Evolutionary conservation across 768 basidiomycete species (phyloP).

Genomic region (Termitomyces sp.): DNA sequence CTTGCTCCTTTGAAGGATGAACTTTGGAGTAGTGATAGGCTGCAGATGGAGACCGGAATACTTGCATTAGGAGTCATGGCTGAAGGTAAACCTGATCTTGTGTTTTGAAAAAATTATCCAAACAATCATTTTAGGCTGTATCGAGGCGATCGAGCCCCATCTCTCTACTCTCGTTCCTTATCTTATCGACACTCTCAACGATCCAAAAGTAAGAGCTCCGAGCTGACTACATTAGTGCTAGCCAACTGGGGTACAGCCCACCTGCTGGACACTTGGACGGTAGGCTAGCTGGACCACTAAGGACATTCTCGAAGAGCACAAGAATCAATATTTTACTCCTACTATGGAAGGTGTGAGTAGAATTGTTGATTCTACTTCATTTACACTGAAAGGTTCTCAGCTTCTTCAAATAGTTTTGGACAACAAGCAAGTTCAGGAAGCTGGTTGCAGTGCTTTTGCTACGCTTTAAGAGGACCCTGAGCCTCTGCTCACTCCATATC

Average conservation of each 20-base stretch:
- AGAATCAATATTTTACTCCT: conserved; percentile 88
- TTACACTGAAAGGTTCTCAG: conserved; percentile 37
- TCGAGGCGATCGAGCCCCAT: conserved; percentile 93
- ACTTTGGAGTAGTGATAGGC: conserved; percentile 90
- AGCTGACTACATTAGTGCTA: conserved; percentile 7
- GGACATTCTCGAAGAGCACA: conserved; percentile 80
- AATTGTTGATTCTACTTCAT: conserved; percentile 4
- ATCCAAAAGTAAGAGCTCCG: conserved; percentile 70
- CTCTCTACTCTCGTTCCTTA: conserved; percentile 92
- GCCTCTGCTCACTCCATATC: conserved; percentile 82
- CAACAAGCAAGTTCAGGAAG: conserved; percentile 98
- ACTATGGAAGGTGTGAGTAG: conserved; percentile 91
- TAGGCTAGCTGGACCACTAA: conserved; percentile 98
- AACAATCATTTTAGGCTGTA: conserved; percentile 65
- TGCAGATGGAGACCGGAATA: conserved; percentile 93
- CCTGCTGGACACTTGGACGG: conserved; percentile 98
- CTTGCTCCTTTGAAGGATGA: conserved; percentile 90
- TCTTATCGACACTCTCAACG: conserved; percentile 84
- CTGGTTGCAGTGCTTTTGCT: conserved; percentile 97
- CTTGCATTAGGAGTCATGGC: conserved; percentile 97
- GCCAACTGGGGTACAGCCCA: conserved; percentile 56
- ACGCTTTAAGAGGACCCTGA: conserved; percentile 98
- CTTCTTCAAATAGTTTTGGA: conserved; percentile 96
- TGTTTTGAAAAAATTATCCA: conserved; percentile 5
- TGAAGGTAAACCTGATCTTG: conserved; percentile 61